Evolutionary conservation across 371 early-diverging fungal species (phyloP).

Genomic region (Zopfochytrium polystomum): DNA sequence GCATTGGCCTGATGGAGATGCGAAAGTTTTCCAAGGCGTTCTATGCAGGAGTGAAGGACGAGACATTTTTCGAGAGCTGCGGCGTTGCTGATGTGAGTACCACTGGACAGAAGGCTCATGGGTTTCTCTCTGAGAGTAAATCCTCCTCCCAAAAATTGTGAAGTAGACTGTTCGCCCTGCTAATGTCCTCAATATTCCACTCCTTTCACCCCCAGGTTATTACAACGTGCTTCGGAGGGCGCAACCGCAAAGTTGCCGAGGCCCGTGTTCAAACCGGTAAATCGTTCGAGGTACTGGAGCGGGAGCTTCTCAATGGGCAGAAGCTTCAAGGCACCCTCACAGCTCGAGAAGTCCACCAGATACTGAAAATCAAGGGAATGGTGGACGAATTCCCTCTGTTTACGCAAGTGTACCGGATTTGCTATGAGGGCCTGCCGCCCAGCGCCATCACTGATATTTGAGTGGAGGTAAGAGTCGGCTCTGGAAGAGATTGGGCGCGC

Average conservation of each 20-base stretch:
- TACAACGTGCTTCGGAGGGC: constrained; percentile 94
- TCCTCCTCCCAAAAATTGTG: too few species aligned
- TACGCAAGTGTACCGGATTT: constrained; percentile 82
- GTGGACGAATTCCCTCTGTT: constrained; percentile 83
- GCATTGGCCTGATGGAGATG: constrained; percentile 96
- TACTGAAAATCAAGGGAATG: constrained; percentile 63
- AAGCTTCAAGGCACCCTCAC: constrained; percentile 97
- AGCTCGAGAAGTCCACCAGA: constrained; percentile 81
- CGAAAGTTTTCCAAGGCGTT: constrained; percentile 83
- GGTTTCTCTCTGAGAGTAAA: too few species aligned
- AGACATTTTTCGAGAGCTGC: constrained; percentile 94
- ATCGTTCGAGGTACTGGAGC: constrained; percentile 85
- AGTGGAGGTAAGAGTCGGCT: too few species aligned
- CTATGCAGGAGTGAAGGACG: constrained; percentile 72
- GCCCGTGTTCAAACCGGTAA: constrained; percentile 85
- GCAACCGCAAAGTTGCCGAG: constrained; percentile 93
- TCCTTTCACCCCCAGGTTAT: constrained; percentile 69
- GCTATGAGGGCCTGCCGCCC: constrained; percentile 61
- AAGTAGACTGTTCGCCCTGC: too few species aligned
- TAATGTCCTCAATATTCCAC: too few species aligned
- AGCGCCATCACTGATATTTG: too few species aligned
- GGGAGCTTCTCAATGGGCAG: constrained; percentile 91
- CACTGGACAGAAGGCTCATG: too few species aligned
- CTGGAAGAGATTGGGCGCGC: too few species aligned
- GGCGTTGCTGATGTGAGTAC: constrained; percentile 68